Base-by-base conservation (phyloP, 305 asterid genomes). In the Andrographis paniculata region DNA sequence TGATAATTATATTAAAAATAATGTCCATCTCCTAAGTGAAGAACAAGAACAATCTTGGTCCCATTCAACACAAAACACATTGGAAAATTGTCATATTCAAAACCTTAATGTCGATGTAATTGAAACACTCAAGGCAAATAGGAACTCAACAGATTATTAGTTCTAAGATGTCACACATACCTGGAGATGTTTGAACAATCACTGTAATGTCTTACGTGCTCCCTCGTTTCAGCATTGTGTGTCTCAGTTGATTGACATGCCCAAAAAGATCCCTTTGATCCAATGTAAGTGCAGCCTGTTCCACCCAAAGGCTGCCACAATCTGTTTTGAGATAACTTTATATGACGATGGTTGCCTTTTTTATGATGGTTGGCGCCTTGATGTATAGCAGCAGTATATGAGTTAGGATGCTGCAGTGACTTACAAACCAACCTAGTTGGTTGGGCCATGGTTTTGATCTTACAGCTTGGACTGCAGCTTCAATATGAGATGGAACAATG, bases 401-500 rank as follows among this genome's bases (percentile, higher is more conserved):
- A 37, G 57, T 69, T 70, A 36, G 85, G 78, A 63, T 64, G 86
- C 54, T 87, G 85, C 12, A 84, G 95, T 14, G 91, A 69, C 58
- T 76, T 71, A 37, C 77, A 79, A 53, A 79, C 55, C 57, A 79
- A 66, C 10, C 92, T 84, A 36, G 75, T 79, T 23, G 76, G 62
- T 43, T 59, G 69, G 52, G 95, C 86, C 95, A 87, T 87, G 38
- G 14, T 57, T 42, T 18, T 17, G 35, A 57, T 50, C 17, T 40
- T 45, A 48, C 53, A 71, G 64, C 46, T 65, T 62, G 48, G n/a
- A 49, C 3, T 14, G 35, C 20, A 36, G 51, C 52, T 64, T 43
- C 31, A 61, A 43, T 48, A 28, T 23, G 63, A 58, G 24, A 53
- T 33, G 48, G 45, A 59, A 62, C 63, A 65, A 43, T 22, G 15